Conservation (phyloP, 1,139 yeast genomes). For the Zhuliangozyma parablackwelliae region DNA sequence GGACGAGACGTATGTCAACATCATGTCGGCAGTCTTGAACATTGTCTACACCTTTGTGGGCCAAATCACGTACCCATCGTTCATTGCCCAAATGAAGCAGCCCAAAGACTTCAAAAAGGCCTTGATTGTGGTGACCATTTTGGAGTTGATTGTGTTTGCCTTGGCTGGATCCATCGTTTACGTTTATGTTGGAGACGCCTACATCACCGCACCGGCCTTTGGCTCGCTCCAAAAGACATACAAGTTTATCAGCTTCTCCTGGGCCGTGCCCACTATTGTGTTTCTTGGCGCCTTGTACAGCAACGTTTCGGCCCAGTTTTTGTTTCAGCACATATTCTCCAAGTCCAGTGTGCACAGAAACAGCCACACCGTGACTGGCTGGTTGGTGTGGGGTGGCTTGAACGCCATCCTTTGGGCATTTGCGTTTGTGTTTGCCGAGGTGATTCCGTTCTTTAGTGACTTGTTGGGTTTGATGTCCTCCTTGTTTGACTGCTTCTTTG, state of each 20-base stretch:
- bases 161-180: conserved; percentile 55
- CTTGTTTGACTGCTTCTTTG: conserved; percentile 62
- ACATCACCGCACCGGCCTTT: conserved; percentile 57
- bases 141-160: conserved; percentile 46
- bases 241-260: conserved; percentile 55
- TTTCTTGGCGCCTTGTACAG: conserved; percentile 55
- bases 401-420: conserved; percentile 45
- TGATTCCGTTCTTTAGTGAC: conserved; percentile 59
- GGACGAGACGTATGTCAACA: conserved; percentile 51
- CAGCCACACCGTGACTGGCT: conserved; percentile 47
- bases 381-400: conserved; percentile 48
- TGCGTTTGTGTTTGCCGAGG: conserved; percentile 58
- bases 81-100: conserved; percentile 55
- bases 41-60: conserved; percentile 63
- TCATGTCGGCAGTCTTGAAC: conserved; percentile 54
- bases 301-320: conserved; percentile 49
- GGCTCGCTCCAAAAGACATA: conserved; percentile 45
- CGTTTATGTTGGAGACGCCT: conserved; percentile 53
- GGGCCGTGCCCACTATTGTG: conserved; percentile 55
- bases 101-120: conserved; percentile 59
- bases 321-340: conserved; percentile 43
- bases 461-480: conserved; percentile 59
- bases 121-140: conserved; percentile 45
- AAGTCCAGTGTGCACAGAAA: conserved; percentile 40
- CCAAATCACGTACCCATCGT: conserved; percentile 59